Base-by-base conservation (phyloP, 2,329 filamentous ascomycete species). In the Microdochium paspali region DNA sequence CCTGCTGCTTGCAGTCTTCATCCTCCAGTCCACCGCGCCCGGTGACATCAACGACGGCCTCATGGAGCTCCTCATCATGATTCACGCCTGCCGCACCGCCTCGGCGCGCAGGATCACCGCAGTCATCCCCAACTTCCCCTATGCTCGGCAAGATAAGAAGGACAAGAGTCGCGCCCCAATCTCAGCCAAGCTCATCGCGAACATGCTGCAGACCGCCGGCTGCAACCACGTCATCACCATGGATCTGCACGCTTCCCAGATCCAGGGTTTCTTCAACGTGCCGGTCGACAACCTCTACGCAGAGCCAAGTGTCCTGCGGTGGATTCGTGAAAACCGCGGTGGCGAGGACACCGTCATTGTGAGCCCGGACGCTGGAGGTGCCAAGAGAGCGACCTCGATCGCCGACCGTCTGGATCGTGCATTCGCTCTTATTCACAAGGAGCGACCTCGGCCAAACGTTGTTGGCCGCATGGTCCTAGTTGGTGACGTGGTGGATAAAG, bases 51-150 rank as follows among this genome's bases (percentile, higher is more conserved):
- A 98, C 69, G 91, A 97, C 66, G 90, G 90, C 45, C 79, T 98
- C 50, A 97, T 98, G 91, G 91, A 98, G 70, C 80, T 97, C 31
- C 79, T 97, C 56, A 96, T 97, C 70, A 95, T 96, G 84, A 94
- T 96, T 68, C 94, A 95, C 63, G 91, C 91, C 53, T 96, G 91
- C 76, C 71, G 72, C 40, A 77, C 73, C 26, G 74, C 74, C 30
- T 73, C 69, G 42, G 91, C 91, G 12, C 83, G 90, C 54, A 87
- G 91, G 54, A 95, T 97, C 69, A 96, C 91, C 21, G 91, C 90
- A 53, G 88, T 96, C 54, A 87, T 96, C 46, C 91, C 91, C 56
- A 96, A 95, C 69, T 97, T 95, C 69, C 90, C 90, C 24, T 97
- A 97, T 62, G 90, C 91, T 13, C 83, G 91, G 45, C 91, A 97